Evolutionary conservation across 495 filamentous ascomycete species (phyloP).

Genomic region (Penicillium atrosanguineum): DNA sequence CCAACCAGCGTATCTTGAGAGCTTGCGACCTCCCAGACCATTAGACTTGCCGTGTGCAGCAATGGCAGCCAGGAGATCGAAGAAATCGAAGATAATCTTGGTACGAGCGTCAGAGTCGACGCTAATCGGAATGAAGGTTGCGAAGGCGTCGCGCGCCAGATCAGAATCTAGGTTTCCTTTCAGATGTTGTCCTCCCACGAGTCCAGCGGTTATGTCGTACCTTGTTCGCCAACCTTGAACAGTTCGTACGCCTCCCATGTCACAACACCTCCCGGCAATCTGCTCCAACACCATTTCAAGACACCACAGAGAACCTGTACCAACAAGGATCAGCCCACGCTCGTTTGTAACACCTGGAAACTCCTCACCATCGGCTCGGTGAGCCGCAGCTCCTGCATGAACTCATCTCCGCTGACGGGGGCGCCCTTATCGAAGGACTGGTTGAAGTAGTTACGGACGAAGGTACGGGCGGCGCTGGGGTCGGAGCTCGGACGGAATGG

Average conservation of each 20-base stretch:
- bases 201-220: constrained; percentile 43
- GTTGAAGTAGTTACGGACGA: constrained; percentile 92
- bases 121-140: constrained; percentile 93
- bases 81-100: constrained; percentile 93
- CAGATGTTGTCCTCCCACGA: constrained; percentile 3
- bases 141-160: constrained; percentile 88
- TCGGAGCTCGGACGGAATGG: constrained; percentile 93
- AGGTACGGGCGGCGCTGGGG: constrained; percentile 83
- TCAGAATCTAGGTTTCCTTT: constrained; percentile 66
- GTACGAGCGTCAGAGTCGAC: constrained; percentile 84
- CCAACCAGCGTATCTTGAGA: constrained; percentile 95
- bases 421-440: constrained; percentile 41
- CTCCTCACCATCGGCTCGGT: constrained; percentile 83
- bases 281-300: constrained; percentile 98
- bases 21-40: constrained; percentile 87
- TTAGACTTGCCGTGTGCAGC: constrained; percentile 87
- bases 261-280: constrained; percentile 87
- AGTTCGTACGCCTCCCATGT: constrained; percentile 97
- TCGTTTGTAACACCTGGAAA: neutral
- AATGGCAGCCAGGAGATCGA: constrained; percentile 84
- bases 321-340: constrained; percentile 2
- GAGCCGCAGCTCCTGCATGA: constrained; percentile 85
- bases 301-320: constrained; percentile 85
- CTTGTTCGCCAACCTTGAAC: constrained; percentile 91
- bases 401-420: constrained; percentile 59